Evolutionary conservation across 805 yeast genomes (phyloP).

Genomic region (Suhomyces canberraensis): DNA sequence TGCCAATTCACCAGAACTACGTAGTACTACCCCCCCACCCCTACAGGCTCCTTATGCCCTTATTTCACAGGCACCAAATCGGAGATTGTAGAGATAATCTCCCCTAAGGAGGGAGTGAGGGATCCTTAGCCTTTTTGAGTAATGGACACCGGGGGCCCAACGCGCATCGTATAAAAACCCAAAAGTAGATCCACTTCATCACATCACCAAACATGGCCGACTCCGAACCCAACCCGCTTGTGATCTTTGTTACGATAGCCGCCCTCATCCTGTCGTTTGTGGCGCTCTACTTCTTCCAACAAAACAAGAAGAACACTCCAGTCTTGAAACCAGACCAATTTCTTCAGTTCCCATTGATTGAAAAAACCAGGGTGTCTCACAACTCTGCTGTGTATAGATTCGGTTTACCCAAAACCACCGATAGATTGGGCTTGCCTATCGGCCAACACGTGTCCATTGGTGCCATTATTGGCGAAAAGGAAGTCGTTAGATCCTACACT

Average conservation of each 20-base stretch:
- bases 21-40: too few relatives aligned
- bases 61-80: too few relatives aligned
- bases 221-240: slow-evolving; percentile 38
- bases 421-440: slow-evolving; percentile 81
- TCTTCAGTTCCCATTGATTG: slow-evolving; percentile 75
- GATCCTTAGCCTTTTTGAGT: neutral
- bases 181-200: neutral
- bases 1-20: too few relatives aligned
- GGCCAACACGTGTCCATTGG: slow-evolving; percentile 90
- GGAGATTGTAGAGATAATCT: too few relatives aligned
- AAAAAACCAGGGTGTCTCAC: slow-evolving; percentile 71
- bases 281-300: slow-evolving; percentile 31
- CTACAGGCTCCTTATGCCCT: too few relatives aligned
- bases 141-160: neutral
- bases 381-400: slow-evolving; percentile 83
- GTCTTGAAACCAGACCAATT: slow-evolving; percentile 65
- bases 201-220: slow-evolving; percentile 18
- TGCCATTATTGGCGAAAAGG: slow-evolving; percentile 75
- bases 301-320: slow-evolving; percentile 38
- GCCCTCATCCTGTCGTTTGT: slow-evolving; percentile 33
- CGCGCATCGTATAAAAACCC: slow-evolving; percentile 1
- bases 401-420: slow-evolving; percentile 70
- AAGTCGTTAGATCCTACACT: slow-evolving; percentile 81
- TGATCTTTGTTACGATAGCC: slow-evolving; percentile 39
- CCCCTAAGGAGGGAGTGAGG: too few relatives aligned